Evolutionary conservation across 169 alveolate genomes (phyloP).

Genomic region (Theileria parva): DNA sequence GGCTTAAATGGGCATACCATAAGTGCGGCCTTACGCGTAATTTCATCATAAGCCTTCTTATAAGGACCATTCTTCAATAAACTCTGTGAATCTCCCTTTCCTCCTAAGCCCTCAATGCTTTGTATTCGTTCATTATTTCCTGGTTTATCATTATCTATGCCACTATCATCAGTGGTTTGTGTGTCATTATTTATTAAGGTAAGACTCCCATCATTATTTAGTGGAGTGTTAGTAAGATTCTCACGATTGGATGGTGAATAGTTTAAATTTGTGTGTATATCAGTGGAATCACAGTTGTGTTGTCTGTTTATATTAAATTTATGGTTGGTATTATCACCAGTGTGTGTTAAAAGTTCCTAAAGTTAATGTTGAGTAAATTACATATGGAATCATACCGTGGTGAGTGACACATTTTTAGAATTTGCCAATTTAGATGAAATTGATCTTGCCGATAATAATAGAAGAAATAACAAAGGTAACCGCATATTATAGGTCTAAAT

Average conservation of each 20-base stretch:
- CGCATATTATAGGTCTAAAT: background rate
- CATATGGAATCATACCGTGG: conserved; percentile 14
- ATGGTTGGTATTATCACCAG: background rate
- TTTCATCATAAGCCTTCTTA: background rate
- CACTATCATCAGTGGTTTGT: background rate
- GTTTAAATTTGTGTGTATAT: background rate
- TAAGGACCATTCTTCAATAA: background rate
- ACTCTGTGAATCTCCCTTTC: background rate
- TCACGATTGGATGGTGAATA: background rate
- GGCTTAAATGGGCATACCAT: conserved; percentile 16
- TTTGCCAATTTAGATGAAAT: conserved; percentile 8
- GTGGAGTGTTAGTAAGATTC: background rate
- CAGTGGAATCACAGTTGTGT: background rate
- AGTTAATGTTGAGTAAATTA: background rate
- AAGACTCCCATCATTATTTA: background rate
- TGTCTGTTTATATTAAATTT: background rate
- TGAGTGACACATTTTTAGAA: conserved; percentile 7
- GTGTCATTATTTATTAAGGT: background rate
- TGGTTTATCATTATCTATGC: background rate
- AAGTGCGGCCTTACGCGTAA: background rate
- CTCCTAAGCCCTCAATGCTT: background rate
- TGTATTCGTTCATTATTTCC: background rate
- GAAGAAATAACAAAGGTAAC: background rate
- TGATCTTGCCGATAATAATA: background rate
- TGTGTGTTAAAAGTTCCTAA: conserved; percentile 19